Base-by-base conservation (phyloP, 2,329 filamentous ascomycete species). In the Fusarium luffae region DNA sequence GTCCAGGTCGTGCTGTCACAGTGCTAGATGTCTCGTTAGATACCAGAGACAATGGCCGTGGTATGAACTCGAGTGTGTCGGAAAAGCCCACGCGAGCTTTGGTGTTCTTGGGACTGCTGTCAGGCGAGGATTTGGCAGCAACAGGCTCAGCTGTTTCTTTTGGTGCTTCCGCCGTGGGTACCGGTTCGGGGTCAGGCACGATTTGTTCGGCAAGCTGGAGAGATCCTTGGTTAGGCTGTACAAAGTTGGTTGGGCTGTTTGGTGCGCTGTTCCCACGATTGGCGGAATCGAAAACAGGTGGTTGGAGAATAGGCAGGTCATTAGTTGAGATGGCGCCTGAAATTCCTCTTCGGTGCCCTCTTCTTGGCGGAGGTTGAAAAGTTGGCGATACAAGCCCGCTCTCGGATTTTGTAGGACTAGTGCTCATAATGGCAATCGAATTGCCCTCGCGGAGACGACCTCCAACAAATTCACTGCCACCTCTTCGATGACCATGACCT, bases 11-110 rank as follows among this genome's bases (percentile, higher is more conserved):
- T 19, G 90, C 85, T 1, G 92, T 93, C 56, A 89, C 82, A 4
- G 92, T 96, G 76, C 90, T 94, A 47, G 93, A 91, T 0, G 93
- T 93, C 77, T 96, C 93, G 21, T 90, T 94, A 2, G 93, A 97
- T 16, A 97, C 89, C 21, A 94, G 84, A 3, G 94, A 97, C 19
- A 97, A 81, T 1, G 94, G 94, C 13, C 93, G 88, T 7, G 92
- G 92, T 72, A 94, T 94, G 68, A 92, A 94, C 78, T 97, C 93
- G 28, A 97, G 85, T 13, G 89, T 92, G 68, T 97, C 93, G 2
- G 92, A 93, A 76, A 97, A 97, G 1, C 92, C 92, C 47, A 97
- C 93, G 14, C 92, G 85, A 43, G 89, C 86, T 63, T 89, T 87
- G 6, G 85, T 84, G 11, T 76, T 75, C 51, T 73, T 74, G 16